Percentiles rank a stretch among this genome's conserved stretches.
Conservation (phyloP, 495 filamentous ascomycete species). For the Daldinia grandis region DNA sequence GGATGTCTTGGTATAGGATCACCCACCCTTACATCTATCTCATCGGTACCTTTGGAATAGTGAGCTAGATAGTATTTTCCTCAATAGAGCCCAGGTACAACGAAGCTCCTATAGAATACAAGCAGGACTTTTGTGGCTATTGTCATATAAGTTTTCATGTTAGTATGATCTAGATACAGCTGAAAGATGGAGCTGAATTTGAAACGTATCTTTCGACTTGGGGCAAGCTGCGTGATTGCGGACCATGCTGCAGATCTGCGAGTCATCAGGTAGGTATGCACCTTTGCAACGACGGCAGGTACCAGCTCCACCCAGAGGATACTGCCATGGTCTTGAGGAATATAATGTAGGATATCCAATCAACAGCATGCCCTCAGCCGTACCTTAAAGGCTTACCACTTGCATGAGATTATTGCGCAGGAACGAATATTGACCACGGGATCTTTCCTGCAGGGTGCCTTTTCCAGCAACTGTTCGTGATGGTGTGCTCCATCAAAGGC, state of each 20-base stretch:
- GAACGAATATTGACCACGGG: neutral
- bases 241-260: constrained; percentile 19
- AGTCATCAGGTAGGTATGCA: constrained; percentile 38
- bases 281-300: constrained; percentile 9
- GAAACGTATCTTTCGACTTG: constrained; percentile 8
- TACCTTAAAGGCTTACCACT: neutral
- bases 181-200: constrained; percentile 9
- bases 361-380: neutral
- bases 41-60: neutral
- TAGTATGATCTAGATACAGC: constrained; percentile 1
- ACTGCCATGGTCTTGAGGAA: constrained; percentile 2
- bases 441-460: neutral
- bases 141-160: neutral
- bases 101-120: neutral
- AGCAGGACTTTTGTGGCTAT: neutral
- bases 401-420: neutral
- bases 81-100: neutral
- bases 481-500: constrained; percentile 13
- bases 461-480: constrained; percentile 7
- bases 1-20: constrained; percentile 9
- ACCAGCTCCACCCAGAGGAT: constrained; percentile 26
- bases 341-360: neutral
- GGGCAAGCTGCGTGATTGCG: neutral
- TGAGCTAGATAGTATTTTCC: neutral
- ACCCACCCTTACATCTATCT: neutral